Conservation (phyloP, 306 rosid genomes). For the Sindora glabra region DNA sequence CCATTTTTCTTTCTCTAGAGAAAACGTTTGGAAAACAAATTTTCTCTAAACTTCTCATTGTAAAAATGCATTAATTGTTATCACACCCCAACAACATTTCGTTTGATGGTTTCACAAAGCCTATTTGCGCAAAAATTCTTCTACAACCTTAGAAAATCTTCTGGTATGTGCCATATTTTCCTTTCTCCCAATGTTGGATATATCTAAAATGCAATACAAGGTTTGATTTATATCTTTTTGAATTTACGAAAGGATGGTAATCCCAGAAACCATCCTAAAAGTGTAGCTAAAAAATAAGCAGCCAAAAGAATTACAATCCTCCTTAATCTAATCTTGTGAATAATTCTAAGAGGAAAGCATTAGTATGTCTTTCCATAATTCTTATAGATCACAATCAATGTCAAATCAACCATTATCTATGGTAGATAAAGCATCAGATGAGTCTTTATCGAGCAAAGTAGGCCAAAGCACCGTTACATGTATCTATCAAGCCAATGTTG, state of each 20-base stretch:
- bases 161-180: not conserved
- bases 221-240: too few species aligned
- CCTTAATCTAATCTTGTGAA: too few species aligned
- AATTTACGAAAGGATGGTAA: not conserved
- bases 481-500: slow-evolving; percentile 50
- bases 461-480: slow-evolving; percentile 79
- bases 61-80: too few species aligned
- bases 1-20: slow-evolving; percentile 12
- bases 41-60: slow-evolving; percentile 4
- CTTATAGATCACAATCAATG: slow-evolving; percentile 42
- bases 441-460: slow-evolving; percentile 46
- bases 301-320: too few species aligned
- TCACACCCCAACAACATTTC: not conserved
- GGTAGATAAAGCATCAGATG: slow-evolving; percentile 61
- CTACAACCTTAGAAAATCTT: not conserved
- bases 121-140: not conserved
- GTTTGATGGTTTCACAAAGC: not conserved
- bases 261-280: not conserved
- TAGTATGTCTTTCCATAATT: slow-evolving; percentile 42
- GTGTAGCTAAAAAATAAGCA: not conserved
- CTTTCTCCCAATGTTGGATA: not conserved
- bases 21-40: slow-evolving; percentile 4
- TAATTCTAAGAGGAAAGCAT: too few species aligned
- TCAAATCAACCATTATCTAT: slow-evolving; percentile 28
- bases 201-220: too few species aligned